These are phyloP conservation scores for Penicillium antarcticum DNA, from an alignment of 495 filamentous ascomycete species.

Conservation along the genomic window DNA sequence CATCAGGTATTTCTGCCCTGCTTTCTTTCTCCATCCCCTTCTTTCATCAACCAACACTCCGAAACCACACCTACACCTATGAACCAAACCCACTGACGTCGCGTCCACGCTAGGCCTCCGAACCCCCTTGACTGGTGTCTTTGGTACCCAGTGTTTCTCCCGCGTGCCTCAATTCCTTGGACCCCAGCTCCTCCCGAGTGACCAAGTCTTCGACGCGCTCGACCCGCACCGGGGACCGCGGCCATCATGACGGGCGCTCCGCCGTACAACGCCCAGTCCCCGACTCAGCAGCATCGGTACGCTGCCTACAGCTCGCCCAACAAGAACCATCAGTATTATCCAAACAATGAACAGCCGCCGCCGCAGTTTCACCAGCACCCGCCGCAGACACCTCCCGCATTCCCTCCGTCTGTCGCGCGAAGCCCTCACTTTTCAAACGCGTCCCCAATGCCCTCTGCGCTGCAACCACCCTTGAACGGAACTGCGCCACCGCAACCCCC, in stretches of 20 bases:
- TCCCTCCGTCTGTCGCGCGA: constrained; percentile 51
- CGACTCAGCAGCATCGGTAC: constrained; percentile 40
- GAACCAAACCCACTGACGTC: constrained; percentile 21
- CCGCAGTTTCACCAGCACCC: constrained; percentile 47
- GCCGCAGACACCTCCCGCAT: constrained; percentile 54
- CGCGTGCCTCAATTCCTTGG: constrained; percentile 21
- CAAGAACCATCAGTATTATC: constrained; percentile 50
- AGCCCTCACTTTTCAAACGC: constrained; percentile 51
- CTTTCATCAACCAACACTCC: constrained; percentile 6
- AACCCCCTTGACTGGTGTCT: constrained; percentile 25
- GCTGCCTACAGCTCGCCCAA: constrained; percentile 39
- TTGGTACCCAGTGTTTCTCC: constrained; percentile 7
- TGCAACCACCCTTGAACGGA: constrained; percentile 49
- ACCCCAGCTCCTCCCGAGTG: constrained; percentile 1
- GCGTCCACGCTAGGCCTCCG: constrained; percentile 23
- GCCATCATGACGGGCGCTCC: constrained; percentile 49
- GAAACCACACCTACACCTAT: constrained; percentile 4
- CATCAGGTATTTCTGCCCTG: constrained; percentile 20
- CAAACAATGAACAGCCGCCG: constrained; percentile 51
- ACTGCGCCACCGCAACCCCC: constrained; percentile 45
- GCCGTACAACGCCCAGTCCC: constrained; percentile 44
- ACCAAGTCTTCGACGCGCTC: constrained; percentile 16
- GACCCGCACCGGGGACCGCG: constrained; percentile 32
- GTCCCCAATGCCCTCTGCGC: constrained; percentile 49
- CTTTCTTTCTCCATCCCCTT: constrained; percentile 4